Evolutionary conservation across 176 grass and related monocot genomes (phyloP).

Genomic region (Ampelocalamus luodianensis): DNA sequence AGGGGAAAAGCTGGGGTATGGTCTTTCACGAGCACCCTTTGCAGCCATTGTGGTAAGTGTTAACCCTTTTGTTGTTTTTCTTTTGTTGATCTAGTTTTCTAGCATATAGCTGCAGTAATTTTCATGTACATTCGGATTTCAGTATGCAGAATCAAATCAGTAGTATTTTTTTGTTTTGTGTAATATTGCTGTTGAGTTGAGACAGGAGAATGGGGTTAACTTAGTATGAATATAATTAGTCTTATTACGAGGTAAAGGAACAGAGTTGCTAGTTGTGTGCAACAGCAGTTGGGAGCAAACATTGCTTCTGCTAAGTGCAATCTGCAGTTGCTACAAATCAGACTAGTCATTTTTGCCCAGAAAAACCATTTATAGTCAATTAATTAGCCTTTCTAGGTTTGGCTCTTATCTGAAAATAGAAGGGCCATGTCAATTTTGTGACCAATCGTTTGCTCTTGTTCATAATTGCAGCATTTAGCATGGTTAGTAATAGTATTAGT

Average conservation of each 20-base stretch:
- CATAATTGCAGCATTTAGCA: slow-evolving; percentile 16
- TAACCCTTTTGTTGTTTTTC: not conserved
- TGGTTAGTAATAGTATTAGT: not conserved
- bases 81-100: slow-evolving; percentile 21
- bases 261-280: slow-evolving; percentile 14
- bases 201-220: not conserved
- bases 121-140: slow-evolving; percentile 13
- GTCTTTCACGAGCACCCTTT: slow-evolving; percentile 88
- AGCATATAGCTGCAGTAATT: not conserved
- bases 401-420: not conserved
- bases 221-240: not conserved
- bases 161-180: slow-evolving; percentile 16
- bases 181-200: slow-evolving; percentile 13
- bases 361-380: not conserved
- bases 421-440: not conserved
- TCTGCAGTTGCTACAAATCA: not conserved
- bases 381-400: not conserved
- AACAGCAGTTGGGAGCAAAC: not conserved
- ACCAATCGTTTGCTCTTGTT: not conserved
- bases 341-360: not conserved
- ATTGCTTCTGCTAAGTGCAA: not conserved
- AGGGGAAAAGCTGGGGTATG: slow-evolving; percentile 87
- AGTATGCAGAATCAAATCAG: not conserved
- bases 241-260: not conserved
- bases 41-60: slow-evolving; percentile 81